Conservation (phyloP, 768 basidiomycete genomes). For the Guyanaporus albipodus region DNA sequence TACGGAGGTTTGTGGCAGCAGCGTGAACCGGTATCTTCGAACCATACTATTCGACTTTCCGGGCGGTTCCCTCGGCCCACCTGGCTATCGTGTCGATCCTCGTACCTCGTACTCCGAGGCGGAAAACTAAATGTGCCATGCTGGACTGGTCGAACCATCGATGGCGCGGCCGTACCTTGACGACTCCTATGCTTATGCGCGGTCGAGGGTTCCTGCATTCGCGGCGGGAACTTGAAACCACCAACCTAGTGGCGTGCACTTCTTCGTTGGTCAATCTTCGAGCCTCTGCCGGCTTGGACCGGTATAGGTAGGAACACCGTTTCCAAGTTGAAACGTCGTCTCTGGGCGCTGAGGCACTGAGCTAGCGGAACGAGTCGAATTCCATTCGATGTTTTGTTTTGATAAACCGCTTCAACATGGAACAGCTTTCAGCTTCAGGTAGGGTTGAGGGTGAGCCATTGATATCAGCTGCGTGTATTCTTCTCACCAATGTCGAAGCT, state of each 20-base stretch:
- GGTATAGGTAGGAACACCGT: background rate
- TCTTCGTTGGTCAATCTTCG: background rate
- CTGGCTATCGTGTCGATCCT: no score
- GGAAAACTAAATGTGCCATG: no score
- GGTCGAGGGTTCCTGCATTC: no score
- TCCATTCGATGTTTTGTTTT: background rate
- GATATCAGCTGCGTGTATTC: background rate
- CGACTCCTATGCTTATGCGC: no score
- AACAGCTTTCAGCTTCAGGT: background rate
- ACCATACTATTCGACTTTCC: no score
- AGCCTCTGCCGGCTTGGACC: background rate
- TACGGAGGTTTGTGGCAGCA: background rate
- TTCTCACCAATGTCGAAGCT: background rate
- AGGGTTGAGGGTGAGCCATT: conserved; percentile 1
- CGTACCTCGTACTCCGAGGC: no score
- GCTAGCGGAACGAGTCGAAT: background rate
- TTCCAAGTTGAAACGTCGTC: background rate
- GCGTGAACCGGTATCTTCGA: no score
- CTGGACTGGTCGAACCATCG: no score
- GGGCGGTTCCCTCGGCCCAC: no score
- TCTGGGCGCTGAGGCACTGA: no score
- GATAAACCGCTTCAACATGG: background rate
- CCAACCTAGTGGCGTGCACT: background rate
- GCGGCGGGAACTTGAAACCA: no score
- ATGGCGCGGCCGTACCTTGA: no score